Base-by-base conservation (phyloP, 345 rosid species). In the Gossypium thurberi region DNA sequence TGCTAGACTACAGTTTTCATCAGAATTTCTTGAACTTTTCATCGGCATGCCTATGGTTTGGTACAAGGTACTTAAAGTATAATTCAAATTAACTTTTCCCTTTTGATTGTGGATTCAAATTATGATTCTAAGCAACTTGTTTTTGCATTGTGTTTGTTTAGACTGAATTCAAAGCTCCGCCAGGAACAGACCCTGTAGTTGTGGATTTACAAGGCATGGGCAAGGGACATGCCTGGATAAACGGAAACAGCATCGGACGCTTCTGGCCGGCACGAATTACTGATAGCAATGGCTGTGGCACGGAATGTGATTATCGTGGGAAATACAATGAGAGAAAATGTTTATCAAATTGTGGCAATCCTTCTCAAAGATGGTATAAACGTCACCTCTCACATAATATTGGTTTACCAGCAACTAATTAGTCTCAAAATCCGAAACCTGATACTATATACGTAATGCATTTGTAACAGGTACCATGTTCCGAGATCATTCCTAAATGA, bases 161-260 rank as follows among this genome's bases (percentile, higher is more conserved):
- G 89, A 64, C 85, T 10, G 76, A 70, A 1, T 83, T 85, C 78
- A 68, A 74, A 13, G 67, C 82, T n/a, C 88, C 90, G 1, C 0
- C 74, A 4, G 90, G 87, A 8, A 62, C 48, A 4, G 82, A 83
- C 10, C 83, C 83, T 0, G 84, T 85, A 2, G 87, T 72, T 21
- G 73, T 85, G 65, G 88, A 84, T 58, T 60, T 85, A 50, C 66
- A 28, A 18, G 88, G 90, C 17, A 43, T 84, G 80, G 88, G 87
- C 11, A 87, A 87, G 55, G 88, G 90, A 8, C 50, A 58, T 37
- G 90, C 88, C 3, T 84, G 88, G 88, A 65, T 87, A 21, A 87
- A 87, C 23, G 88, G 88, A 14, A 43, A 57, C 17, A 85, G 76
- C 75, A 68, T 87, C 10, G 88, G 87, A 13, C 81, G 90, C 2